Evolutionary conservation across 805 yeast genomes (phyloP), one percentile per base, ranked within the genome.

Genomic region (Metschnikowia rubicola): DNA sequence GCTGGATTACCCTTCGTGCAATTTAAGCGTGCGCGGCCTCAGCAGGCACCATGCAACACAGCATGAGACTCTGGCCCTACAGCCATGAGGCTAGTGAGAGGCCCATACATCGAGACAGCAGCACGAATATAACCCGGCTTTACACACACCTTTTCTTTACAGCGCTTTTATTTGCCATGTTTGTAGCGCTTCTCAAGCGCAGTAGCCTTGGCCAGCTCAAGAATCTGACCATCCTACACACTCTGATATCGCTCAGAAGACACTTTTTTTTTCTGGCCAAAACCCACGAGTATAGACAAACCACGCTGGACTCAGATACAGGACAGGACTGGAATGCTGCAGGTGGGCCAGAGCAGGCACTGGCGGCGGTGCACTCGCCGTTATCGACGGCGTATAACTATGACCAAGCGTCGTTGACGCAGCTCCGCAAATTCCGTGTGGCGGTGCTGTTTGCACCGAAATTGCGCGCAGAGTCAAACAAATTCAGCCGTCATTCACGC

Each of bases 381-480:
- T 12, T 35, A 30, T 48, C 52, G 6, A 44, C 64, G 11, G 54
- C 57, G n/a, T 44, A 52, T 48, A 57, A 60, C 44, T 57, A 52
- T 44, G 63, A 58, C 46, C 30, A 43, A 38, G 37, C 57, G 30
- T 37, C 55, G 17, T 52, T 64, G 44, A 59, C 55, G 30, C 43
- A 51, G 39, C 56, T 61, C 35, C 35, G 71, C 41, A 69, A 73
- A 31, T 84, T 79, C 60, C 71, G 79, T 31, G 70, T 83, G 11
- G 79, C 88, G 0, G 87, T 86, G 13, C 86, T 90, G 1, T 87
- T 74, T 61, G 86, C 82, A 59, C 88, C 94, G 4, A 87, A 87
- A 60, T 83, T 81, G 57, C 68, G 94, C 46, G 67, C 70, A 37
- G 81, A 76, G 41, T 75, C 78, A 47, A 71, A 77, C 63, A 51